A percentile compares a stretch with the other conserved stretches of the same genome.
Evolutionary conservation across 2,329 filamentous ascomycete genomes (phyloP).

Genomic region (Biscogniauxia marginata): DNA sequence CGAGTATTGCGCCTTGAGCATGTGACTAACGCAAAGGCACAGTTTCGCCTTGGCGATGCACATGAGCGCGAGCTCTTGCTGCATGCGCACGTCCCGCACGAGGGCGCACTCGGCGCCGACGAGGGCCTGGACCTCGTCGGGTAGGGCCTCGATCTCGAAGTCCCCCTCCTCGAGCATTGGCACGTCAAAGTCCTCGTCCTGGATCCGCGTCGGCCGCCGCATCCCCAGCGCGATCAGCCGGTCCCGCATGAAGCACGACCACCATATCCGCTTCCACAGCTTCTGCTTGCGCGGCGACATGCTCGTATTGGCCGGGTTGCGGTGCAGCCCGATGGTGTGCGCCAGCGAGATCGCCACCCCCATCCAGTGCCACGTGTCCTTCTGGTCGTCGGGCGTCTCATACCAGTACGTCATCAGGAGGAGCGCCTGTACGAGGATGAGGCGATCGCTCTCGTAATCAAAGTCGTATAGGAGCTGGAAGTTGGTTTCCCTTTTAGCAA

Average conservation of each 20-base stretch:
- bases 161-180: constrained; percentile 83
- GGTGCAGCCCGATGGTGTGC: constrained; percentile 89
- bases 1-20: constrained; percentile 88
- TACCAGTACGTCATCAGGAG: constrained; percentile 97
- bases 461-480: constrained; percentile 83
- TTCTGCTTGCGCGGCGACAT: constrained; percentile 74
- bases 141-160: constrained; percentile 72
- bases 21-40: constrained; percentile 84
- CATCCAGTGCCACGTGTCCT: constrained; percentile 99
- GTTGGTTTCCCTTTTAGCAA: constrained; percentile 13
- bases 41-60: constrained; percentile 91
- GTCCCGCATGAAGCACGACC: constrained; percentile 95
- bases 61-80: constrained; percentile 78
- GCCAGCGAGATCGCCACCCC: constrained; percentile 90
- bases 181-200: constrained; percentile 90
- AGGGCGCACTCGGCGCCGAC: constrained; percentile 70
- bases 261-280: constrained; percentile 95
- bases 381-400: constrained; percentile 93
- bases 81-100: constrained; percentile 68
- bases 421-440: constrained; percentile 83
- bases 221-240: constrained; percentile 90
- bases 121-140: constrained; percentile 61
- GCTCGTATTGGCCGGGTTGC: constrained; percentile 73
- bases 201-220: constrained; percentile 88
- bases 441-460: constrained; percentile 88